Base-by-base conservation (phyloP, 83 land plant species). In the Picea abies region DNA sequence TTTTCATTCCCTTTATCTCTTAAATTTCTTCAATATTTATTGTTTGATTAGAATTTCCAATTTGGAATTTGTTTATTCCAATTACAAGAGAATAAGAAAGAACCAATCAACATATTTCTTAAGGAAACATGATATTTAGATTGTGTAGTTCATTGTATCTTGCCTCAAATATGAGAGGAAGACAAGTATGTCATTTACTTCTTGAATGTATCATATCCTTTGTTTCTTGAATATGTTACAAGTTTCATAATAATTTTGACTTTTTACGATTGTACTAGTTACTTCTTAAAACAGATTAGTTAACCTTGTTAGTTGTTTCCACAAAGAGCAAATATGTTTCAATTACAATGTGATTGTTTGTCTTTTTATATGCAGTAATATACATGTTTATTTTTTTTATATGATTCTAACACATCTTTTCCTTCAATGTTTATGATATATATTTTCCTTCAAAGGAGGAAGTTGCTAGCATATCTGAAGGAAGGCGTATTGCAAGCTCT, bases 91-190 rank as follows among this genome's bases (percentile, higher is more conserved):
- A 90, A 80, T 85, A 95, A 89, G 80, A 85, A 86, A 64, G 85
- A 83, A 11, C 86, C 95, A 0, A 76, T 94, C 80, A 89, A 96
- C 61, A 80, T 88, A 76, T 86, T 96, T 76, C 83, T 96, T 60
- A 94, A 94, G 87, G 96, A 91, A 63, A 93, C 98, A 41, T 92
- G 92, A 61, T 88, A 92, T 73, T 81, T 96, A 71, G 93, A 94
- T 26, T 92, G 85, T 85, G 91, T 92, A 29, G 61, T 94, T 25
- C 83, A 76, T 64, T 70, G 83, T 70, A 92, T 93, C 83, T 87
- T 94, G 67, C 93, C 93, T 19, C 84, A 87, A 64, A 68, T 91
- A 11, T 89, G 93, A 15, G 80, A 84, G 37, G 93, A 88, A 20
- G 72, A 88, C 63, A 94, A 90, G 98, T 96, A 82, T 79, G 84